These are phyloP conservation scores for Pseudogymnoascus sp. DNA, from an alignment of 2,329 filamentous ascomycete genomes.

Conservation along the genomic window DNA sequence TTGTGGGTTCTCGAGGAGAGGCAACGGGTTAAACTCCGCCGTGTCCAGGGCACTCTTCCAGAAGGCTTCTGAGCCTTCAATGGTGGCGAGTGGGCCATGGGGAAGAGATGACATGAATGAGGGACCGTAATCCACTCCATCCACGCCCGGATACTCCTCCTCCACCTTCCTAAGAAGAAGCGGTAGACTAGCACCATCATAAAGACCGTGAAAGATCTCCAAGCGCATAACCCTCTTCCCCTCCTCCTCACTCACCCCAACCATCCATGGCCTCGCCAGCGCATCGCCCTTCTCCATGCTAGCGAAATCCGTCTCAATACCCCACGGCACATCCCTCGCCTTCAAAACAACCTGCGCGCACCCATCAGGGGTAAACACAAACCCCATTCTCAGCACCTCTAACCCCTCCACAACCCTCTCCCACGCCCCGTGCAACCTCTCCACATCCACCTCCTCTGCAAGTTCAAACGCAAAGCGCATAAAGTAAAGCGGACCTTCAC, in stretches of 20 bases:
- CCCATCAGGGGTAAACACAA: slow-evolving; percentile 66
- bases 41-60: slow-evolving; percentile 54
- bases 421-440: slow-evolving; percentile 52
- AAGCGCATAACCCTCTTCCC: slow-evolving; percentile 42
- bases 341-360: slow-evolving; percentile 65
- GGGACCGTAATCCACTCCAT: slow-evolving; percentile 34
- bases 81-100: slow-evolving; percentile 56
- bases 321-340: slow-evolving; percentile 38
- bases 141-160: slow-evolving; percentile 39
- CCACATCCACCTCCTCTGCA: slow-evolving; percentile 34
- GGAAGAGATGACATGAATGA: slow-evolving; percentile 61
- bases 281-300: slow-evolving; percentile 21
- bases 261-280: slow-evolving; percentile 22
- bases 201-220: slow-evolving; percentile 77
- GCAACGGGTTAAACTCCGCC: slow-evolving; percentile 26
- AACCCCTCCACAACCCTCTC: slow-evolving; percentile 41
- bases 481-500: slow-evolving; percentile 59
- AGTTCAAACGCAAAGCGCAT: slow-evolving; percentile 64
- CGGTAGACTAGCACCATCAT: slow-evolving; percentile 74
- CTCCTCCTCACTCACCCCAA: slow-evolving; percentile 13
- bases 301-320: slow-evolving; percentile 17
- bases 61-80: slow-evolving; percentile 49
- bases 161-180: slow-evolving; percentile 56
- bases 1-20: slow-evolving; percentile 17
- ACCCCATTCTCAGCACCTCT: slow-evolving; percentile 65